These are phyloP conservation scores for Pseudogymnoascus sp. DNA, from an alignment of 2,329 filamentous ascomycete species.

Conservation along the genomic window DNA sequence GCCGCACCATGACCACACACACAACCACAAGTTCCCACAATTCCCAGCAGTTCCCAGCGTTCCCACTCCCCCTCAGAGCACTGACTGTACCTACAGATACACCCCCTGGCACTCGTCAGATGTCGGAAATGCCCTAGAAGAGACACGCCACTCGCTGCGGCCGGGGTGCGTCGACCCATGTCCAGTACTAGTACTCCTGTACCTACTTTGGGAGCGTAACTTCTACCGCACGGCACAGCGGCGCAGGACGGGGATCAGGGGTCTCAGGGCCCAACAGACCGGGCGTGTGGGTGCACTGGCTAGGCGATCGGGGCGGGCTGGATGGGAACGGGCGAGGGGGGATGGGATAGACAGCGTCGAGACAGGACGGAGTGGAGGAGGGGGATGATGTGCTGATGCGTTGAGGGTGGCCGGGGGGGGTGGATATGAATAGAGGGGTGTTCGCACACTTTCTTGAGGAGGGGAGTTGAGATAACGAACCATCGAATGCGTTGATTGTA, in stretches of 20 bases:
- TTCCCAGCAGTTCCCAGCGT: not conserved
- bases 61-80: not conserved
- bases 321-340: not conserved
- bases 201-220: not conserved
- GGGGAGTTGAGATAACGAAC: not conserved
- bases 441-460: not conserved
- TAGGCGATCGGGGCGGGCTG: not conserved
- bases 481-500: not conserved
- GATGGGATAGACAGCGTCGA: not conserved
- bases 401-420: not conserved
- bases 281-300: not conserved
- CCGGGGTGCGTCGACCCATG: not conserved
- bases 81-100: not conserved
- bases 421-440: constrained; percentile 2
- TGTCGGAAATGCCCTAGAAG: not conserved
- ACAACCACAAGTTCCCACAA: not conserved
- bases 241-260: not conserved
- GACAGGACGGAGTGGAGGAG: not conserved
- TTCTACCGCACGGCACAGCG: not conserved
- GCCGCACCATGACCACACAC: not conserved
- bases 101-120: not conserved
- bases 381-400: not conserved
- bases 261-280: not conserved
- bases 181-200: not conserved
- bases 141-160: not conserved